These are phyloP conservation scores for Chaetomium sp. DNA, from an alignment of 2,329 filamentous ascomycete species.

Conservation along the genomic window DNA sequence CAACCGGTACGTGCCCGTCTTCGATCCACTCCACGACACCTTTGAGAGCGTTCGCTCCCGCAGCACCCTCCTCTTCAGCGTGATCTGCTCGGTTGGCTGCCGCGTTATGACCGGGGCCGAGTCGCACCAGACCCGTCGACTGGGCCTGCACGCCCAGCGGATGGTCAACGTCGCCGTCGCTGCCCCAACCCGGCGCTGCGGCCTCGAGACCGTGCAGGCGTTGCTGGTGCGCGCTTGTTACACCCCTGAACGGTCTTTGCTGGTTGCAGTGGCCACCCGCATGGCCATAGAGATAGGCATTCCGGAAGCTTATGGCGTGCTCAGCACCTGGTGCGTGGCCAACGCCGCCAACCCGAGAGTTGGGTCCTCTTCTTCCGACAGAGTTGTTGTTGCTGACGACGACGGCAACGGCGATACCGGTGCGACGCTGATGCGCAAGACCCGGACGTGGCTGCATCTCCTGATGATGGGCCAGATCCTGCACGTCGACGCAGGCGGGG, in stretches of 20 bases:
- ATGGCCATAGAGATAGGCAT: slow-evolving; percentile 1
- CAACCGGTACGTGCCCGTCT: slow-evolving; percentile 2
- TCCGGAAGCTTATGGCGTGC: neutral
- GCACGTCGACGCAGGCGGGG: slow-evolving; percentile 2
- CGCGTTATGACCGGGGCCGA: neutral
- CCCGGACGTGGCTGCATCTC: slow-evolving; percentile 5
- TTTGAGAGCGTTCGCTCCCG: slow-evolving; percentile 1
- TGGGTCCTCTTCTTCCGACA: neutral
- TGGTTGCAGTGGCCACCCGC: slow-evolving; percentile 1
- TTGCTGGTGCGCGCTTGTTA: slow-evolving; percentile 1
- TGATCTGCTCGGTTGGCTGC: neutral
- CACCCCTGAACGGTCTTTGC: neutral
- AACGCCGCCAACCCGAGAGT: neutral
- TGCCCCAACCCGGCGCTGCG: neutral
- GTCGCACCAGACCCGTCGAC: slow-evolving; percentile 1
- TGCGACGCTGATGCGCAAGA: slow-evolving; percentile 3
- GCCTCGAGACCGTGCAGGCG: slow-evolving; percentile 3
- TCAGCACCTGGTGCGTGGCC: neutral
- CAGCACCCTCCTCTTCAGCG: slow-evolving; percentile 1
- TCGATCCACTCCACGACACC: neutral
- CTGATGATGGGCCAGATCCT: slow-evolving; percentile 6
- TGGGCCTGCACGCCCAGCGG: neutral
- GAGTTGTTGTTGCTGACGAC: too few relatives aligned
- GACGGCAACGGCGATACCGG: neutral
- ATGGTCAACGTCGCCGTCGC: slow-evolving; percentile 3